Evolutionary conservation across 2,329 filamentous ascomycete species (phyloP).

Genomic region (Apiospora phragmitis): DNA sequence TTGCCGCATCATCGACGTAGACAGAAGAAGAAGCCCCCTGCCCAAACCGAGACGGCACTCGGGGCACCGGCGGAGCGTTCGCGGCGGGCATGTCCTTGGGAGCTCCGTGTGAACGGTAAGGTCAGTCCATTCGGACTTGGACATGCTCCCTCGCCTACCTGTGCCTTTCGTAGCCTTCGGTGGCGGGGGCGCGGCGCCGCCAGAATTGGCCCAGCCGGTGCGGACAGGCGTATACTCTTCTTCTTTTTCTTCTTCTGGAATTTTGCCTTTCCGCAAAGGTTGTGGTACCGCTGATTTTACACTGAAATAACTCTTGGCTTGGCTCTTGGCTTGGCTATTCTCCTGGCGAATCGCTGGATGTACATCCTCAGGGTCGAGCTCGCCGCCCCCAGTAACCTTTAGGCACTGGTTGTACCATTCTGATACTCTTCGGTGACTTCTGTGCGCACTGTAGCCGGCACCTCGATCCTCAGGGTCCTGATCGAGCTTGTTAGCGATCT

Average conservation of each 20-base stretch:
- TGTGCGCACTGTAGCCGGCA: background rate
- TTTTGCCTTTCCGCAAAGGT: background rate
- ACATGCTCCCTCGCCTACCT: background rate
- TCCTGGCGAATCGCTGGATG: background rate
- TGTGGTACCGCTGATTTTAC: background rate
- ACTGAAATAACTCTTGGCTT: background rate
- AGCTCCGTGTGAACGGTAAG: background rate
- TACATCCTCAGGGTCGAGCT: background rate
- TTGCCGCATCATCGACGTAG: background rate
- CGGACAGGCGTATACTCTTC: background rate
- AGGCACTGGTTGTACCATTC: slow-evolving; percentile 6
- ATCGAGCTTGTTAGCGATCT: background rate
- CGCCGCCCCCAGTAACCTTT: background rate
- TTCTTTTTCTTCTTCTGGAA: background rate
- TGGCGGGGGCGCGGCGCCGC: background rate
- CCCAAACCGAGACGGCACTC: background rate
- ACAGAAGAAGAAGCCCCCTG: background rate
- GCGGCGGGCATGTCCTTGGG: background rate
- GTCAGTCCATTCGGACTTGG: slow-evolving; percentile 7
- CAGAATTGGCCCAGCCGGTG: background rate
- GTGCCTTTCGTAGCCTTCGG: background rate
- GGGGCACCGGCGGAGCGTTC: background rate
- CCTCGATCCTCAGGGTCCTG: background rate
- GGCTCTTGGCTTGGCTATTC: background rate
- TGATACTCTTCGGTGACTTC: background rate